Evolutionary conservation across 2,329 filamentous ascomycete species (phyloP).

Genomic region (Dactylellina leptospora): DNA sequence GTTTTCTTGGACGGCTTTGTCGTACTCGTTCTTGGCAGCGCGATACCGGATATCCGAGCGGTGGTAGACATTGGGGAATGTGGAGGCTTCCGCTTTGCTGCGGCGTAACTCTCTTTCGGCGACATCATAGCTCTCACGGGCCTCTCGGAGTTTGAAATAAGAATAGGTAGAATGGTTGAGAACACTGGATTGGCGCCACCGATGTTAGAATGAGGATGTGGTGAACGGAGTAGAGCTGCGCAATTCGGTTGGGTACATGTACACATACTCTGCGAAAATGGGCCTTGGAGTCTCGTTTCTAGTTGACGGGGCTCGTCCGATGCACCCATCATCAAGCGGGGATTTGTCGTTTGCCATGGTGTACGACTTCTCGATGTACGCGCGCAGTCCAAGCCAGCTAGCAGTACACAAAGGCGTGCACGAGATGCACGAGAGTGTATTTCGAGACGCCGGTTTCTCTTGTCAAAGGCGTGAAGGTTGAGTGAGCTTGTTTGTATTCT

Average conservation of each 20-base stretch:
- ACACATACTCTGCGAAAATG: slow-evolving; percentile 16
- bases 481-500: background rate
- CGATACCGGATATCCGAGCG: slow-evolving; percentile 3
- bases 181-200: slow-evolving; percentile 1
- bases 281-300: background rate
- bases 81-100: slow-evolving; percentile 10
- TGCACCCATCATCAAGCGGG: background rate
- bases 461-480: too few relatives aligned
- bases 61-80: slow-evolving; percentile 8
- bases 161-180: slow-evolving; percentile 10
- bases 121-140: background rate
- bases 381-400: too few relatives aligned
- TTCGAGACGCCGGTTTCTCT: too few relatives aligned
- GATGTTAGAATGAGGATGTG: too few relatives aligned
- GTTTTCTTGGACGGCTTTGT: slow-evolving; percentile 1
- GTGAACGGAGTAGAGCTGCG: too few relatives aligned
- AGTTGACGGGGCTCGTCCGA: too few relatives aligned
- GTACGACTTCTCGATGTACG: background rate
- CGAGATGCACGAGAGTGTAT: too few relatives aligned
- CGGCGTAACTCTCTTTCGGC: background rate
- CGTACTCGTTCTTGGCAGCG: slow-evolving; percentile 12
- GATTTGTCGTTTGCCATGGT: slow-evolving; percentile 4
- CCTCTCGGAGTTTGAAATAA: slow-evolving; percentile 6
- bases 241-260: too few relatives aligned
- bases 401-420: too few relatives aligned